Base-by-base conservation (phyloP, 1,284 basidiomycete species). In the Cyathus pygmaeus region DNA sequence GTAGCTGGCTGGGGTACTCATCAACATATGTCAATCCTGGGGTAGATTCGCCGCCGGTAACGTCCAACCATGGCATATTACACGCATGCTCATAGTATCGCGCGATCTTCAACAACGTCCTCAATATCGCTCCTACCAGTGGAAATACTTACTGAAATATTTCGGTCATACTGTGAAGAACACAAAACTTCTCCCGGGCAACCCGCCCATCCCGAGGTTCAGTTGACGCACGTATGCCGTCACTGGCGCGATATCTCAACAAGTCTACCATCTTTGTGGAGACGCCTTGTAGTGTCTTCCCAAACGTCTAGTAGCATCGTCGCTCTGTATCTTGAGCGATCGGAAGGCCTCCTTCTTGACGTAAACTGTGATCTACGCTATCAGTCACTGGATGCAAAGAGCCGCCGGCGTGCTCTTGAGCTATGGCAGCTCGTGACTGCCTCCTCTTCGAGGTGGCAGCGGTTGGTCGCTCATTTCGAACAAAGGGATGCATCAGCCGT, bases 311-410 rank as follows among this genome's bases (percentile, higher is more conserved):
- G 17, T 27, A 27, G 49, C 42, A 49, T 46, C 23, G 24, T 57
- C 46, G 23, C 27, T n/a, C 39, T 49, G 29, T 49, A 57, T 36
- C 24, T 57, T 19, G 10, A 57, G 29, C 11, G 55, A 33, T 57
- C 55, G 4, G n/a, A 57, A 50, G n/a, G 21, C 17, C 55, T 57
- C 23, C 55, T 44, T 27, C 42, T 57, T 10, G 19, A 30, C 27
- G 17, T 57, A 26, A 15, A 26, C 13, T 57, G 55, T 21, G n/a
- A 57, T 57, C 47, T 57, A 7, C 27, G 53, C 9, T 55, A 23
- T 21, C 19, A 26, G 11, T 47, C 21, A 13, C n/a, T 17, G 11
- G 46, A 47, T 26, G 26, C 2, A 26, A 47, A 47, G 46, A 47
- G 26, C 21, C 46, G 46, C 46, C 11, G 15, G 21, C 46, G 26